Evolutionary conservation across 1,139 yeast genomes (phyloP), one percentile per base, ranked within the genome.

Genomic region (Kazachstania sp.): DNA sequence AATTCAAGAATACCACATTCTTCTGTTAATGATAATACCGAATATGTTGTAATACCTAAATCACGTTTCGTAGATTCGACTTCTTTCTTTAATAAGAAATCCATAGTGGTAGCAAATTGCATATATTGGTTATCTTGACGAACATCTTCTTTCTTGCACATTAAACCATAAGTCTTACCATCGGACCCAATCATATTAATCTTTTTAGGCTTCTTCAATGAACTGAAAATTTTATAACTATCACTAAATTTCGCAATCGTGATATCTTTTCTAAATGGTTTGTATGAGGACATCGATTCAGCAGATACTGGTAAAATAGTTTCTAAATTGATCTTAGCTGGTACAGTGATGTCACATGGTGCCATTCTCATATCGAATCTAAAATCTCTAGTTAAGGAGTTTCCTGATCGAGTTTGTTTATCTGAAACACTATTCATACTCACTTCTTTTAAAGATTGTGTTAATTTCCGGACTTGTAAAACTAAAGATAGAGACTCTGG

Each of bases 101-200:
- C 92, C 62, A 92, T 81, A 68, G 90, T 84, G 1, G 88, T 79
- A 0, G 97, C 88, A 56, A 94, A 83, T 58, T 94, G 97, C 77
- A 92, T 86, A 44, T 92, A 78, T 55, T 95, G 84, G 4, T 96
- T 95, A 69, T 94, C 99, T 62, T 94, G 95, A 55, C 98, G 71
- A 11, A 95, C 82, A 67, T 94, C 98, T 64, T 94, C 99, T 53
- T 82, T 77, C 63, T 94, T 94, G 55, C 95, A 83, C 70, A 94
- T 74, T 29, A 94, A 73, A 32, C 82, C 77, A 63, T 88, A 90
- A 0, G 71, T 65, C 13, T 69, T 65, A 11, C 92, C 92, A 67
- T 92, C 87, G 1, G 86, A 79, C 0, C 97, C 98, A 45, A 79
- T 69, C 2, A 92, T 70, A 3, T 79, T 78, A 4, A 94, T 71